phyloP scores from a whole-genome alignment of 345 rosid species.

The Angophora floribunda region DNA sequence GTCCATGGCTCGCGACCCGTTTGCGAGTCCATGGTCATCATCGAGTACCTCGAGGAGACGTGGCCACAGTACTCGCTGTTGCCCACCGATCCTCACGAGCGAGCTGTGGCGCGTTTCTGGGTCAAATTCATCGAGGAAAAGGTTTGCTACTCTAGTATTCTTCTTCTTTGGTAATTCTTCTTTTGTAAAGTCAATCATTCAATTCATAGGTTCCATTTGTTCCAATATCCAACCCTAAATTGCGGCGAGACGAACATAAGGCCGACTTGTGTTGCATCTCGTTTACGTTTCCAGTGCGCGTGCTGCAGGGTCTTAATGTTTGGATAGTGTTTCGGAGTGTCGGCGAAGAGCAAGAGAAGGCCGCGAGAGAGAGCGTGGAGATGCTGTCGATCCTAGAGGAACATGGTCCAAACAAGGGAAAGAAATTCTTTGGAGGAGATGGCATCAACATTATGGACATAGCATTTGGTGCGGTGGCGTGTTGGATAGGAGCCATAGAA shows the following conservation, averaged over 20 bases:
- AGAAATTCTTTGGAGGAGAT: constrained; percentile 8
- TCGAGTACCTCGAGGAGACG: constrained; percentile 20
- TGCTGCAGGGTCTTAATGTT: neutral
- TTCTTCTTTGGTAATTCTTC: neutral
- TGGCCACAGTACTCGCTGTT: constrained; percentile 17
- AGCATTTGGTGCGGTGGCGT: neutral
- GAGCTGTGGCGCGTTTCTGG: constrained; percentile 18
- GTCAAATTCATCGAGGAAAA: constrained; percentile 17
- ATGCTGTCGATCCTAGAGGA: constrained; percentile 6
- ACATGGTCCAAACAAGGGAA: constrained; percentile 3
- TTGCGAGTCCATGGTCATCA: constrained; percentile 16
- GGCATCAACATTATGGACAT: constrained; percentile 2
- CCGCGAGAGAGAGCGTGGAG: neutral
- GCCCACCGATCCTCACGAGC: constrained; percentile 12
- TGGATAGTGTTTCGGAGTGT: neutral
- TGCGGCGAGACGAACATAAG: neutral
- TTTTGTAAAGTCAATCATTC: neutral
- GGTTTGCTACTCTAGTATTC: neutral
- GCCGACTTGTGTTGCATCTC: neutral
- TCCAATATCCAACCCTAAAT: neutral
- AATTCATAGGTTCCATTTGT: neutral
- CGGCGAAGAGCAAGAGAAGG: constrained; percentile 10
- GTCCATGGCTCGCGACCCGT: constrained; percentile 20
- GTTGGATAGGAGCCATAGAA: constrained; percentile 1
- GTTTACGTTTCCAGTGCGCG: neutral